Evolutionary conservation across 73 alveolate species (phyloP).

Genomic region (Diophrys sp.): DNA sequence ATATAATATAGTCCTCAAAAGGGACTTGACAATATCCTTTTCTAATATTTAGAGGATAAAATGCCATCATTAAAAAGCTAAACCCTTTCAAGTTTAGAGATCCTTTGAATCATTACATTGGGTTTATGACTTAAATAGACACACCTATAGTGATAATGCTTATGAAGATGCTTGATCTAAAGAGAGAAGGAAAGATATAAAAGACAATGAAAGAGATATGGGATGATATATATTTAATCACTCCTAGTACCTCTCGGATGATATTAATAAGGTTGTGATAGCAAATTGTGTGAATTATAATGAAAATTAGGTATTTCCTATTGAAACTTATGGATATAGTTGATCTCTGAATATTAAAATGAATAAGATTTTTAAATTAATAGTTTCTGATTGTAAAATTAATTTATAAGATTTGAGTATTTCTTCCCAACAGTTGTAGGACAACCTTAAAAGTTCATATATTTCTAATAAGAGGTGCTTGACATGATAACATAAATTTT

Average conservation of each 20-base stretch:
- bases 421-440: slow-evolving; percentile 24
- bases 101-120: background rate
- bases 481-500: no score
- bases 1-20: no score
- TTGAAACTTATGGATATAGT: no score
- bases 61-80: slow-evolving; percentile 17
- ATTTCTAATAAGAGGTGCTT: slow-evolving; percentile 19
- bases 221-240: no score
- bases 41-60: no score
- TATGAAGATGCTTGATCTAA: slow-evolving; percentile 21
- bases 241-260: no score
- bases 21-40: no score
- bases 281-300: slow-evolving; percentile 19
- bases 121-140: slow-evolving; percentile 27
- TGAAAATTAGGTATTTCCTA: slow-evolving; percentile 15
- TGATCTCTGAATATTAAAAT: no score
- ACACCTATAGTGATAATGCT: slow-evolving; percentile 17
- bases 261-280: slow-evolving; percentile 9
- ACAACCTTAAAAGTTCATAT: slow-evolving; percentile 19
- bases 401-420: slow-evolving; percentile 16
- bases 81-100: background rate
- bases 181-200: slow-evolving; percentile 4
- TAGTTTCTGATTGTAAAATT: no score
- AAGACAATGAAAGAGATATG: slow-evolving; percentile 16
- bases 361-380: no score